Base-by-base conservation (phyloP, 163 green algal species). In the Volvox carteri region DNA sequence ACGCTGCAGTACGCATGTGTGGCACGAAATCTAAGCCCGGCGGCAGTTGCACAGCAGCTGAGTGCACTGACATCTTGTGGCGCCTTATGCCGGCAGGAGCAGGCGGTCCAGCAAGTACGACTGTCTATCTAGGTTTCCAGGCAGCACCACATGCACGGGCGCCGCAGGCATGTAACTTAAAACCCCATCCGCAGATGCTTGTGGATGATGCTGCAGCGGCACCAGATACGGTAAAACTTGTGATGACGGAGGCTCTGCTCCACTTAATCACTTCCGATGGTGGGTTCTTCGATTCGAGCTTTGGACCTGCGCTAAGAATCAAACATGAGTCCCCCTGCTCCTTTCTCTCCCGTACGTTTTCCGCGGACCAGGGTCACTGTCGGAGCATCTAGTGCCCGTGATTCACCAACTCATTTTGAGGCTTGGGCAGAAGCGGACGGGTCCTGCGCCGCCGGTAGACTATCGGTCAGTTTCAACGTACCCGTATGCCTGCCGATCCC, bases 361-460 rank as follows among this genome's bases (percentile, higher is more conserved):
- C n/a, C n/a, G n/a, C n/a, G n/a, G n/a, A n/a, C n/a, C n/a, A 87
- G 79, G 79, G 0, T 65, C 42, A 1, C 33, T 87, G 33, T 44
- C 60, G 7, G 62, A 52, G 11, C 14, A 19, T 4, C 79, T 87
- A 1, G 7, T 48, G 19, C 33, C n/a, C 30, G 12, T 78, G 79
- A 9, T 87, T 16, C 79, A 87, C 33, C 33, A 78, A 35, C 42
- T 68, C 1, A 33, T 70, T 19, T 0, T 68, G 6, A 52, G 62
- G 42, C 79, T 87, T 18, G 28, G 72, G 41, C 78, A 86, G 58
- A 60, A 74, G 1, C 78, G 78, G 18, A 39, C 35, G 2, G 77
- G 70, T 4, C 70, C 37, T 33, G 11, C 33, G 23, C 6, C 19
- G 11, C 14, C 39, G 37, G 23, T 35, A 21, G 33, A 54, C 11